phyloP scores from a whole-genome alignment of 2,329 filamentous ascomycete species.

The Neurospora sp. region DNA sequence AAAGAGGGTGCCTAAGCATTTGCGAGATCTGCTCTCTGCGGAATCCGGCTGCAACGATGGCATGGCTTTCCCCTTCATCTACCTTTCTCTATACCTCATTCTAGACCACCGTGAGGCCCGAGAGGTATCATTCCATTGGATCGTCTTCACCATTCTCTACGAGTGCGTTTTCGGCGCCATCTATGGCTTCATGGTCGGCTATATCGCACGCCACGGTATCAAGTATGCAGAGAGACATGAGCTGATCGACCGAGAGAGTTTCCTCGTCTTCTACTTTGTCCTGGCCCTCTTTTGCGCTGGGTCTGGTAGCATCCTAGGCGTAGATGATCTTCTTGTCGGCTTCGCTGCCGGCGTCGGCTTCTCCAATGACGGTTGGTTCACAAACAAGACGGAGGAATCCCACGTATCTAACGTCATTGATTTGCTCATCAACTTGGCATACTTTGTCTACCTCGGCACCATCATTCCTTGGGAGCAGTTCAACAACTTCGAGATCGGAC shows the following conservation, averaged over 20 bases:
- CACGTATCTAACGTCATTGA: constrained; percentile 99
- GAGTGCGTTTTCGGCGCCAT: constrained; percentile 90
- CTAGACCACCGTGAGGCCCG: constrained; percentile 61
- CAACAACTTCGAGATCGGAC: constrained; percentile 64
- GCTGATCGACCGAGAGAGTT: constrained; percentile 90
- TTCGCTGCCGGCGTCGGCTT: constrained; percentile 97
- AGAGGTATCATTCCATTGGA: constrained; percentile 73
- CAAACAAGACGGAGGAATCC: constrained; percentile 94
- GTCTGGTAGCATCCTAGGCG: constrained; percentile 78
- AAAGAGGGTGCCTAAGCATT: constrained; percentile 92
- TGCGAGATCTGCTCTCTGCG: constrained; percentile 87
- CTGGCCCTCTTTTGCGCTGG: constrained; percentile 92
- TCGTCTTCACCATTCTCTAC: constrained; percentile 84
- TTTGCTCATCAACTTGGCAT: constrained; percentile 88
- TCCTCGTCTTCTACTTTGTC: constrained; percentile 97
- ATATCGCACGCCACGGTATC: constrained; percentile 83
- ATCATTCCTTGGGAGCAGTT: constrained; percentile 95
- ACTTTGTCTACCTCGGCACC: constrained; percentile 95
- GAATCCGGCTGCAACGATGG: constrained; percentile 99
- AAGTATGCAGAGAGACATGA: constrained; percentile 76
- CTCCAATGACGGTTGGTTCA: constrained; percentile 98
- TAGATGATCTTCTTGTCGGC: constrained; percentile 89
- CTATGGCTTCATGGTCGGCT: constrained; percentile 81
- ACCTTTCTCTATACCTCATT: constrained; percentile 83
- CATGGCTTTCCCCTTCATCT: constrained; percentile 98